These are phyloP conservation scores for Colletotrichum higginsianum DNA, from an alignment of 2,329 filamentous ascomycete genomes.

Conservation along the genomic window DNA sequence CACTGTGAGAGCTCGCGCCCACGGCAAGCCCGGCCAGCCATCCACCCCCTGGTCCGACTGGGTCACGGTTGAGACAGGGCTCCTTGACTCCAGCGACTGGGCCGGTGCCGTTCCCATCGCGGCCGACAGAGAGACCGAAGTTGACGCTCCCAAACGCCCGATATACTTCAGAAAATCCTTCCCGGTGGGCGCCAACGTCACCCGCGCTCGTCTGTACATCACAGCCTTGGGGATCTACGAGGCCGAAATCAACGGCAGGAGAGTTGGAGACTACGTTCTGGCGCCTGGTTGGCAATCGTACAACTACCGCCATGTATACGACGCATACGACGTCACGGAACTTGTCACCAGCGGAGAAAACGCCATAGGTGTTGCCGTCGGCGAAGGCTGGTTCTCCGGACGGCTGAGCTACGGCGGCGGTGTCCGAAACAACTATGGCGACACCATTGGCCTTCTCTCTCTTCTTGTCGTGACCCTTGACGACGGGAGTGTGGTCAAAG, in stretches of 20 bases:
- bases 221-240: conserved; percentile 63
- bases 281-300: conserved; percentile 70
- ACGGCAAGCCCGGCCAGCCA: conserved; percentile 45
- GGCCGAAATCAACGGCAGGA: conserved; percentile 62
- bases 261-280: conserved; percentile 58
- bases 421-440: conserved; percentile 56
- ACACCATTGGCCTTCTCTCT: conserved; percentile 56
- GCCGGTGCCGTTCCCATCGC: conserved; percentile 48
- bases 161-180: conserved; percentile 41
- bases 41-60: conserved; percentile 51
- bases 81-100: conserved; percentile 51
- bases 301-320: conserved; percentile 64
- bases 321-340: conserved; percentile 66
- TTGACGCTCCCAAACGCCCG: conserved; percentile 49
- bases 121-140: conserved; percentile 49
- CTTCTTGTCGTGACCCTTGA: conserved; percentile 55
- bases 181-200: conserved; percentile 44
- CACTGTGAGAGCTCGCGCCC: conserved; percentile 52
- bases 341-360: conserved; percentile 55
- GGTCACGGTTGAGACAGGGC: conserved; percentile 54
- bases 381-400: conserved; percentile 66
- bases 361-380: conserved; percentile 58
- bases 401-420: conserved; percentile 51
- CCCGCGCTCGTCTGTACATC: conserved; percentile 62
- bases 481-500: conserved; percentile 47